A percentile compares a stretch with the other conserved stretches of the same genome.
Evolutionary conservation across 163 green algal species (phyloP).

Genomic region (Picocystis sp.): DNA sequence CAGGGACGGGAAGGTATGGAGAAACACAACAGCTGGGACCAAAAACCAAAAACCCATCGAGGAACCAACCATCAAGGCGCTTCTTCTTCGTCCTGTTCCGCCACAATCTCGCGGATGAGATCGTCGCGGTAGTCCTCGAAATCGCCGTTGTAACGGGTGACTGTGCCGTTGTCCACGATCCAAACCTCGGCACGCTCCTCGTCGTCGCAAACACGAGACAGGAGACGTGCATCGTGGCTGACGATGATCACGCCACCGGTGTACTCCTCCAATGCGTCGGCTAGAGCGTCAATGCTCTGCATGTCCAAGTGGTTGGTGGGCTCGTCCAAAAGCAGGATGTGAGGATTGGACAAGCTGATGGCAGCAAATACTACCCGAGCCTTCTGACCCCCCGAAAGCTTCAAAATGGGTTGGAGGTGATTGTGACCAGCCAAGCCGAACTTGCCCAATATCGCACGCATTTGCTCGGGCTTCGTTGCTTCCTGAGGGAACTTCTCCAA

Average conservation of each 20-base stretch:
- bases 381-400: conserved; percentile 91
- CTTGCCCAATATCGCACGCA: conserved; percentile 76
- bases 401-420: conserved; percentile 91
- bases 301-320: conserved; percentile 10
- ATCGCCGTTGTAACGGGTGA: conserved; percentile 63
- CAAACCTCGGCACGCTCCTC: conserved; percentile 59
- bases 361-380: conserved; percentile 89
- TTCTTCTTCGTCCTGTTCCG: conserved; percentile 68
- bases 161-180: conserved; percentile 75
- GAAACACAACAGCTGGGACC: no score
- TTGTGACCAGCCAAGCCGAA: conserved; percentile 90
- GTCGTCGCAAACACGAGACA: conserved; percentile 44
- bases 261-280: conserved; percentile 77
- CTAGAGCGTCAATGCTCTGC: conserved; percentile 89
- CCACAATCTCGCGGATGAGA: conserved; percentile 75
- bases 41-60: no score
- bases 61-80: no score
- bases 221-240: conserved; percentile 80
- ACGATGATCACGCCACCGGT: conserved; percentile 94
- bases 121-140: conserved; percentile 86
- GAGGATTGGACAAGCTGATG: conserved; percentile 64
- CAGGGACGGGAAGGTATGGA: no score
- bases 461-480: conserved; percentile 63
- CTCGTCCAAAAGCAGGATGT: conserved; percentile 81
- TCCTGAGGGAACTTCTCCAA: conserved; percentile 41